phyloP scores from a whole-genome alignment of 1,284 basidiomycete species.

The Cutaneotrichosporon daszewskae region DNA sequence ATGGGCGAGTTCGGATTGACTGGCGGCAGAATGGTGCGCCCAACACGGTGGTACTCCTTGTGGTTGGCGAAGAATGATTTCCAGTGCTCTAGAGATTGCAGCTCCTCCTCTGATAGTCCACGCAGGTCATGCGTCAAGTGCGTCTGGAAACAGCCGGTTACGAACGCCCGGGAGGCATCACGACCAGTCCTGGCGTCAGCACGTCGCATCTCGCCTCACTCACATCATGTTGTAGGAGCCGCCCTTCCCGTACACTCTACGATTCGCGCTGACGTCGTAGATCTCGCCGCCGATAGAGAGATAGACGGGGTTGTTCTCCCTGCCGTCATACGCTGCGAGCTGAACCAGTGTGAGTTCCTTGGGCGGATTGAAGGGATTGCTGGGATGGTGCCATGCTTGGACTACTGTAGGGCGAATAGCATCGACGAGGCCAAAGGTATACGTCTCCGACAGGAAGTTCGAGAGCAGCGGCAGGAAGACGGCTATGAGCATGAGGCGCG shows the following conservation, averaged over 20 bases:
- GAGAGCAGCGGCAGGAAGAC: conserved; percentile 39
- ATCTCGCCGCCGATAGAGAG: conserved; percentile 81
- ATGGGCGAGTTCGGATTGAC: conserved; percentile 74
- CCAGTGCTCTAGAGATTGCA: conserved; percentile 76
- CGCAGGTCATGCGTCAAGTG: conserved; percentile 86
- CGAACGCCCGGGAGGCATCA: conserved; percentile 83
- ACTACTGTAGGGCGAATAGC: conserved; percentile 3
- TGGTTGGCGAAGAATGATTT: conserved; percentile 79
- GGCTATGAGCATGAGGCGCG: conserved; percentile 21
- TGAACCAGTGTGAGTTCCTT: conserved; percentile 31
- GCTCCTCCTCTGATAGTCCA: conserved; percentile 66
- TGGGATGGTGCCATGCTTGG: background rate
- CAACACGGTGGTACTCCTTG: conserved; percentile 69
- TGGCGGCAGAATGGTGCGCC: conserved; percentile 52
- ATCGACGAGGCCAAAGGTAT: conserved; percentile 26
- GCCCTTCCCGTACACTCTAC: conserved; percentile 47
- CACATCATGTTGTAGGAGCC: conserved; percentile 49
- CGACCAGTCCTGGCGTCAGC: conserved; percentile 58
- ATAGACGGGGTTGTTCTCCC: conserved; percentile 65
- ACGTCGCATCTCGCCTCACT: background rate
- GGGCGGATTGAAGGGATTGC: conserved; percentile 14
- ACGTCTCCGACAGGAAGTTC: conserved; percentile 34
- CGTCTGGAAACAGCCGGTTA: conserved; percentile 80
- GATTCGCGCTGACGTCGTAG: conserved; percentile 45
- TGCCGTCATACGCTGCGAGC: conserved; percentile 71